Percentiles rank a stretch among this genome's conserved stretches.
Evolutionary conservation across 192 early-diverging fungal genomes (phyloP).

Genomic region (Geranomyces variabilis): DNA sequence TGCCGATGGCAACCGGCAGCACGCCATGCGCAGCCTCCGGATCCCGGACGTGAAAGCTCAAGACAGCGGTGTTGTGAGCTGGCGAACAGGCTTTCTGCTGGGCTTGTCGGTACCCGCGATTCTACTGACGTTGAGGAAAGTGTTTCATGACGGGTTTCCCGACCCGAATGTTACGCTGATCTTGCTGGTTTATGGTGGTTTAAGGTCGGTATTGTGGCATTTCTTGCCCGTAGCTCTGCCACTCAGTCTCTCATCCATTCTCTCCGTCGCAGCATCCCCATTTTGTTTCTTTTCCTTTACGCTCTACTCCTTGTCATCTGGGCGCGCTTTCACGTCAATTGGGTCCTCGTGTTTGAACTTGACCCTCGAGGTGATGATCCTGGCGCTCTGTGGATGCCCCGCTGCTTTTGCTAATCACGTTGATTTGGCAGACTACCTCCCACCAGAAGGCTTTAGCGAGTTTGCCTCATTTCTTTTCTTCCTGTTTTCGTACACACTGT

Average conservation of each 20-base stretch:
- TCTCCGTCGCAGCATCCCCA: conserved; percentile 37
- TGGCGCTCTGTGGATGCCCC: no score
- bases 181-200: conserved; percentile 37
- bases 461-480: conserved; percentile 29
- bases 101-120: conserved; percentile 41
- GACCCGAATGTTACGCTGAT: conserved; percentile 28
- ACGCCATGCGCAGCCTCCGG: conserved; percentile 29
- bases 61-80: conserved; percentile 20
- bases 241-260: neutral
- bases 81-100: conserved; percentile 37
- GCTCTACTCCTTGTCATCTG: conserved; percentile 37
- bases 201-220: conserved; percentile 16
- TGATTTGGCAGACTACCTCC: conserved; percentile 31
- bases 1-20: conserved; percentile 25
- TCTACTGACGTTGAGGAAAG: conserved; percentile 12
- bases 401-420: neutral
- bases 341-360: conserved; percentile 48
- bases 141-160: conserved; percentile 21
- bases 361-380: conserved; percentile 44
- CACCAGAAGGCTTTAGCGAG: conserved; percentile 30
- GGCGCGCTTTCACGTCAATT: conserved; percentile 40
- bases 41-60: conserved; percentile 24
- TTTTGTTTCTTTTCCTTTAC: conserved; percentile 44
- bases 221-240: neutral
- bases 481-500: conserved; percentile 31